Conservation (phyloP, 2,329 filamentous ascomycete species). For the Boeremia lycopersici region DNA sequence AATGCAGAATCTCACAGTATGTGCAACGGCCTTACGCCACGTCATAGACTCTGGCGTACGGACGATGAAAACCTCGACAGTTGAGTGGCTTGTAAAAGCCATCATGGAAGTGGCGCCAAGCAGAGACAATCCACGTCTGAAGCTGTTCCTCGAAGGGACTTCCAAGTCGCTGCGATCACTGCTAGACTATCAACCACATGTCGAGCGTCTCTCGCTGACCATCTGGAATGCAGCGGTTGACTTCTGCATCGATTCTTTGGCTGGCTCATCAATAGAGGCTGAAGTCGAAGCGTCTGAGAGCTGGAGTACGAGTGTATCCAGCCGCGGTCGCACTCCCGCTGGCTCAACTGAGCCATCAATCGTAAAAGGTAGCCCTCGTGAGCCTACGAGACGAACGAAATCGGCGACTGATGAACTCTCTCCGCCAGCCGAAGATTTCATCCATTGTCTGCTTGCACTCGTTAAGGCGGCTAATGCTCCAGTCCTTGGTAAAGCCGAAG, state of each 20-base stretch:
- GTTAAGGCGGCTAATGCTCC: conserved; percentile 72
- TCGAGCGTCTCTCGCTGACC: conserved; percentile 74
- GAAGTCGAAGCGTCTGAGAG: conserved; percentile 33
- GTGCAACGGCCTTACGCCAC: conserved; percentile 73
- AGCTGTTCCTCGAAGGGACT: conserved; percentile 74
- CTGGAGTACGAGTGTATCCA: conserved; percentile 38
- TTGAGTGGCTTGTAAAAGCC: conserved; percentile 80
- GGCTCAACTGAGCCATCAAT: conserved; percentile 34
- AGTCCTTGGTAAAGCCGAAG: conserved; percentile 60
- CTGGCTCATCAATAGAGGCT: conserved; percentile 31
- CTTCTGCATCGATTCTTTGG: conserved; percentile 72
- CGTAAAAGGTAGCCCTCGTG: conserved; percentile 33
- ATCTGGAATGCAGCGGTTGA: conserved; percentile 72
- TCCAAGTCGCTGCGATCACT: conserved; percentile 74
- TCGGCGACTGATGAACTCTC: conserved; percentile 28
- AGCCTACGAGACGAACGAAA: conserved; percentile 25
- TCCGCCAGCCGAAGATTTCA: conserved; percentile 44
- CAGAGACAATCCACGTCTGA: conserved; percentile 66
- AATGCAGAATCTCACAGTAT: conserved; percentile 65
- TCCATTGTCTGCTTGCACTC: conserved; percentile 70
- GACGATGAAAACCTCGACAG: conserved; percentile 75
- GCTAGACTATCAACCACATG: conserved; percentile 74
- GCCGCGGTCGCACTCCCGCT: conserved; percentile 40
- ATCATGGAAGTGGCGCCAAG: conserved; percentile 75
- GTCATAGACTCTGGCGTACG: conserved; percentile 72